Conservation (phyloP, 108 stramenopile genomes). For the Skeletonema marinoi region DNA sequence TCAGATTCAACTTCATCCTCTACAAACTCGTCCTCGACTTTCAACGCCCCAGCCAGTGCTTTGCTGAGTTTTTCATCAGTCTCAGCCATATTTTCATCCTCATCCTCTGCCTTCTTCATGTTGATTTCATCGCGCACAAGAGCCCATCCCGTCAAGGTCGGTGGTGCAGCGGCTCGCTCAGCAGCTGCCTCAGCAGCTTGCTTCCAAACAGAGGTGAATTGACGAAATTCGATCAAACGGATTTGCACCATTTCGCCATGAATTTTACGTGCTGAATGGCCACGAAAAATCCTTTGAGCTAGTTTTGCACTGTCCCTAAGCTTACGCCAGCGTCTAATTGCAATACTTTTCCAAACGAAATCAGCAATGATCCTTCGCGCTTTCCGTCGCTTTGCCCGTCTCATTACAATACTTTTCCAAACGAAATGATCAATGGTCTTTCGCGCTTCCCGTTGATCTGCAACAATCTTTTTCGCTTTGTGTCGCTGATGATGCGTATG, state of each 20-base stretch:
- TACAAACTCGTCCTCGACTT: not conserved
- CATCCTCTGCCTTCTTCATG: slow-evolving; percentile 10
- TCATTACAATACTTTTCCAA: not conserved
- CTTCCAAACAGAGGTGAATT: slow-evolving; percentile 20
- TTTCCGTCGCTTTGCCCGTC: not conserved
- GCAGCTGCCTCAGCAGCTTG: not conserved
- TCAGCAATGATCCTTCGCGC: not conserved
- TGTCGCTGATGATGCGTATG: not conserved
- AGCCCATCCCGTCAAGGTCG: slow-evolving; percentile 9
- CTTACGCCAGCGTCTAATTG: not conserved
- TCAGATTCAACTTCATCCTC: not conserved
- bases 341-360: slow-evolving; percentile 1
- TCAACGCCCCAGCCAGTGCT: slow-evolving; percentile 16
- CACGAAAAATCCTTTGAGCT: not conserved
- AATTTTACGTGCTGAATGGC: slow-evolving; percentile 6
- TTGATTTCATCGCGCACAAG: slow-evolving; percentile 13
- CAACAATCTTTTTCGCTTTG: not conserved
- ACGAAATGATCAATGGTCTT: not conserved
- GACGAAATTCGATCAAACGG: not conserved
- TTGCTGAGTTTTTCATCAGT: slow-evolving; percentile 20
- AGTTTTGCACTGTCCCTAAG: not conserved
- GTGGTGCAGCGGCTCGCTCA: not conserved
- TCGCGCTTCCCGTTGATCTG: slow-evolving; percentile 4
- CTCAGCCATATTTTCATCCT: slow-evolving; percentile 13
- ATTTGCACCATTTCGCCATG: not conserved